Conservation (phyloP, 257 asterid species). For the Datura wrightii region DNA sequence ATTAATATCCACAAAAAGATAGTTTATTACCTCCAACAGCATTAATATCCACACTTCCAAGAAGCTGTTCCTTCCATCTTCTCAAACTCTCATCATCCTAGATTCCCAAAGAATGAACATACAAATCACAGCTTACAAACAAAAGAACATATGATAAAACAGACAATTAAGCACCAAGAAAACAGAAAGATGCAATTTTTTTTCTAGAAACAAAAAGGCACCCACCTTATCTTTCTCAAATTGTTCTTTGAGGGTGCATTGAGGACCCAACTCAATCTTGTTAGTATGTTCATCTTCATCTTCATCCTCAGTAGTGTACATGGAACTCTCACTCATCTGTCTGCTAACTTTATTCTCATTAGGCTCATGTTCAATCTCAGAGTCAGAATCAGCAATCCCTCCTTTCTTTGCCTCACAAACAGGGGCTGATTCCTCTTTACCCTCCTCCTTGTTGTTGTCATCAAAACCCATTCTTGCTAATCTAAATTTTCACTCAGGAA, state of each 20-base stretch:
- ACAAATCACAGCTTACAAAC: slow-evolving; percentile 13
- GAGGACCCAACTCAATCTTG: slow-evolving; percentile 87
- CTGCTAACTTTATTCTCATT: slow-evolving; percentile 48
- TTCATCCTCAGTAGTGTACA: slow-evolving; percentile 77
- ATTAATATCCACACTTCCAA: slow-evolving; percentile 82
- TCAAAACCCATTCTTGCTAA: slow-evolving; percentile 81
- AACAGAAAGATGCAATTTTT: not conserved
- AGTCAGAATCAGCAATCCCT: slow-evolving; percentile 30
- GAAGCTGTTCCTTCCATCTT: slow-evolving; percentile 99
- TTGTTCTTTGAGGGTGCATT: slow-evolving; percentile 84
- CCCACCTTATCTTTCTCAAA: slow-evolving; percentile 89
- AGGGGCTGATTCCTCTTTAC: slow-evolving; percentile 43
- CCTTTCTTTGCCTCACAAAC: slow-evolving; percentile 41
- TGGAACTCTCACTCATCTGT: slow-evolving; percentile 76
- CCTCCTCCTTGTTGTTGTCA: slow-evolving; percentile 52
- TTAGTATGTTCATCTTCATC: slow-evolving; percentile 75
- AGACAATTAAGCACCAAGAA: not conserved
- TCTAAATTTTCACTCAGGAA: slow-evolving; percentile 65
- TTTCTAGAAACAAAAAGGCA: not conserved
- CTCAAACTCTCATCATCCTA: slow-evolving; percentile 97
- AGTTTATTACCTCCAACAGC: too few relatives aligned
- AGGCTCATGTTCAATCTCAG: slow-evolving; percentile 25
- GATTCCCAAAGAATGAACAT: slow-evolving; percentile 31
- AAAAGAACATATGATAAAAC: not conserved
- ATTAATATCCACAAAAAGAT: slow-evolving; percentile 75